Percentiles rank a stretch among this genome's conserved stretches.
Evolutionary conservation across 176 grass and related monocot species (phyloP).

Genomic region (maize (Zea mays)): DNA sequence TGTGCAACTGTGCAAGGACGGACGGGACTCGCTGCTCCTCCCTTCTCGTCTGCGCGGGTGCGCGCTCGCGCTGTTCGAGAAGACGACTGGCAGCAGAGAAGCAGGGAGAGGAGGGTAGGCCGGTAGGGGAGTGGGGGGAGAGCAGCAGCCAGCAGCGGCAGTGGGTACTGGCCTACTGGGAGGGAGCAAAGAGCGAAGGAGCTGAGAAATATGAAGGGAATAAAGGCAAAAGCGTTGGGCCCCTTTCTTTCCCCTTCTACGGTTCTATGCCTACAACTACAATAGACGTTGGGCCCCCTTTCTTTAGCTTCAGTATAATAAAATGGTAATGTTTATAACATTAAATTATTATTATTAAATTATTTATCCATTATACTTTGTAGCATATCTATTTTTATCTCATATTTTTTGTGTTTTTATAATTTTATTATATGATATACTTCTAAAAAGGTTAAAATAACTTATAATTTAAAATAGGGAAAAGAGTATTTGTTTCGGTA

Average conservation of each 20-base stretch:
- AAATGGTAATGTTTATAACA: too few relatives aligned
- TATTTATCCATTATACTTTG: too few relatives aligned
- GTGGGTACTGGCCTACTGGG: neutral
- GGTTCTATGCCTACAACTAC: neutral
- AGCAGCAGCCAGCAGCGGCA: neutral
- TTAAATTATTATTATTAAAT: too few relatives aligned
- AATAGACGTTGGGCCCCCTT: constrained; percentile 32
- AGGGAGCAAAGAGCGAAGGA: neutral
- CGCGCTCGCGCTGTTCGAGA: constrained; percentile 31
- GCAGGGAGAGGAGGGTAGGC: neutral
- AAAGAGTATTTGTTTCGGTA: neutral
- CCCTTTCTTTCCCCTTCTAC: constrained; percentile 12
- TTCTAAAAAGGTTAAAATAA: too few relatives aligned
- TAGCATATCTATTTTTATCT: too few relatives aligned
- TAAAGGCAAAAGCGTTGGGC: constrained; percentile 54
- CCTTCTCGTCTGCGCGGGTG: neutral
- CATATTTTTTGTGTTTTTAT: too few relatives aligned
- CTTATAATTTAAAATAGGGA: too few relatives aligned
- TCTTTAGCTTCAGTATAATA: constrained; percentile 18
- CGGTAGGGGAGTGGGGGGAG: constrained; percentile 4
- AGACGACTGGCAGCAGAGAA: constrained; percentile 7
- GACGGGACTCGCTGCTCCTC: constrained; percentile 15
- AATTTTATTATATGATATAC: too few relatives aligned
- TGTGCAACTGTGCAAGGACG: constrained; percentile 21
- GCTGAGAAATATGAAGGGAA: constrained; percentile 57